Percentiles rank a stretch among this genome's conserved stretches.
Conservation (phyloP, 2,329 filamentous ascomycete genomes). For the Ascochyta rabiei region DNA sequence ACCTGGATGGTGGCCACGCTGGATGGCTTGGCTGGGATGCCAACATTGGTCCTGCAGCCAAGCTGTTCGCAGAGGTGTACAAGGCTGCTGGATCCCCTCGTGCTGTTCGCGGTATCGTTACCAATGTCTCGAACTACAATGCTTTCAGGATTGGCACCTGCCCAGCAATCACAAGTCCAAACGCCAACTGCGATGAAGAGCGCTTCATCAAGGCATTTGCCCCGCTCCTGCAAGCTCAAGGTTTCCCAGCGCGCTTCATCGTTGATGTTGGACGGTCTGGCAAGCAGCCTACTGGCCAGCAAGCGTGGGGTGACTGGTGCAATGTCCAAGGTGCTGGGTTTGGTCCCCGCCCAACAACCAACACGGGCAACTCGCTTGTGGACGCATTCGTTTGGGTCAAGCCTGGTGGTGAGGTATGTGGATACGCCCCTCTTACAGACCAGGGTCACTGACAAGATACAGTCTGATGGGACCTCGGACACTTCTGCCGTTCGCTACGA, state of each 20-base stretch:
- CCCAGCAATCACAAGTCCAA: conserved; percentile 53
- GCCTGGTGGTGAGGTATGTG: conserved; percentile 61
- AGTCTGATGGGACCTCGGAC: conserved; percentile 54
- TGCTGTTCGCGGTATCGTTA: conserved; percentile 59
- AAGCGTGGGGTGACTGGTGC: conserved; percentile 71
- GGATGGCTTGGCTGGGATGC: conserved; percentile 70
- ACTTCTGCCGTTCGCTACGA: conserved; percentile 58
- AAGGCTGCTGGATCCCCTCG: conserved; percentile 54
- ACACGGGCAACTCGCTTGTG: conserved; percentile 63
- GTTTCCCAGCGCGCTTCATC: conserved; percentile 63
- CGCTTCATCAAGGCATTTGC: conserved; percentile 58
- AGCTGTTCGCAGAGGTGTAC: conserved; percentile 57
- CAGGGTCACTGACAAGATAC: neutral
- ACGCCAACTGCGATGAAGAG: conserved; percentile 61
- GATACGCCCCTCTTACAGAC: neutral
- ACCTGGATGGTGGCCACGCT: conserved; percentile 67
- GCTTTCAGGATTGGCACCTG: conserved; percentile 56
- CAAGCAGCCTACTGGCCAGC: conserved; percentile 63
- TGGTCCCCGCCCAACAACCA: conserved; percentile 66
- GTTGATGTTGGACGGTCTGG: conserved; percentile 63
- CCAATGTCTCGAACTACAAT: conserved; percentile 67
- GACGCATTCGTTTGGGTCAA: conserved; percentile 76
- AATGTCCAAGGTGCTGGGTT: conserved; percentile 69
- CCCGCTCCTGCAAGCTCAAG: conserved; percentile 54
- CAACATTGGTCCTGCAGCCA: conserved; percentile 60